phyloP scores from a whole-genome alignment of 202 grass and related monocot genomes.

The Setaria italica region DNA sequence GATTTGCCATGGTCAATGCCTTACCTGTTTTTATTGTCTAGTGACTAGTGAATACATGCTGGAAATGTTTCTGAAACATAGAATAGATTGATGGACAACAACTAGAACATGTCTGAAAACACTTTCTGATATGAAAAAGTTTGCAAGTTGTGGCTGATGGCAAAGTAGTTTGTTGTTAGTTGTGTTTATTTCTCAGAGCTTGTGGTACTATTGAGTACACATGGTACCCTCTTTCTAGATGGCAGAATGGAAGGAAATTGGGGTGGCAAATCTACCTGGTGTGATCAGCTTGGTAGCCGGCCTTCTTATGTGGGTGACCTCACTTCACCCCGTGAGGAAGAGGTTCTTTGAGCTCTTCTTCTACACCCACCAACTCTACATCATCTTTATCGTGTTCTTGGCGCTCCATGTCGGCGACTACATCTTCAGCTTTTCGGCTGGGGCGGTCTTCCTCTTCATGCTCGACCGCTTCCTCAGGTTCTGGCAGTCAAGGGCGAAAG shows the following conservation, averaged over 20 bases:
- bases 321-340: slow-evolving; percentile 82
- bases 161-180: slow-evolving; percentile 19
- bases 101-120: neutral
- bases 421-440: slow-evolving; percentile 76
- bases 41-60: neutral
- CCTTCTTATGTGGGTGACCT: slow-evolving; percentile 92
- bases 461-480: slow-evolving; percentile 91
- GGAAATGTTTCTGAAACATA: neutral
- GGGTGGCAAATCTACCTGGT: slow-evolving; percentile 82
- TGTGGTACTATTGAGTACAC: slow-evolving; percentile 22
- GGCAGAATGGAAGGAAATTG: slow-evolving; percentile 73
- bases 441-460: slow-evolving; percentile 88
- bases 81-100: neutral
- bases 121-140: neutral
- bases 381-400: slow-evolving; percentile 88
- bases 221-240: slow-evolving; percentile 52
- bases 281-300: slow-evolving; percentile 92
- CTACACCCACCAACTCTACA: slow-evolving; percentile 95
- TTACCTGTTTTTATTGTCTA: neutral
- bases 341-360: slow-evolving; percentile 97
- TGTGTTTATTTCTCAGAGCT: neutral
- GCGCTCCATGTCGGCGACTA: slow-evolving; percentile 82
- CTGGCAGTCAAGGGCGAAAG: slow-evolving; percentile 83
- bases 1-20: neutral
- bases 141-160: neutral